A percentile compares a stretch with the other conserved stretches of the same genome.
phyloP scores from a whole-genome alignment of 2,329 filamentous ascomycete genomes.

The Phyllosticta citriasiana region DNA sequence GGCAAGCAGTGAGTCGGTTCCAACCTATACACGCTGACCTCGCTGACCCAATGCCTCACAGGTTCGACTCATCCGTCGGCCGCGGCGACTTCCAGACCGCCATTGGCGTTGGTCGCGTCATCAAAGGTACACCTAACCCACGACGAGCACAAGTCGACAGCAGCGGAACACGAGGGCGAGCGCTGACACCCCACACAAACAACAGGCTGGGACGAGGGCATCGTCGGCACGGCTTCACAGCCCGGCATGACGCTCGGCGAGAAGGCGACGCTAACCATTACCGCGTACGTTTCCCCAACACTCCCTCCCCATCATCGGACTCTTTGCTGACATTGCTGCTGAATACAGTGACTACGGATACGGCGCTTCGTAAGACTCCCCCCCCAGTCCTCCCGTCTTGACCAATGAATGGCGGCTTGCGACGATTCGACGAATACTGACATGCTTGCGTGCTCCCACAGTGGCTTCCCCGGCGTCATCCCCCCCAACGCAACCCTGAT shows the following conservation, averaged over 20 bases:
- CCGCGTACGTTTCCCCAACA: slow-evolving; percentile 45
- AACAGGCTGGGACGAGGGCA: slow-evolving; percentile 55
- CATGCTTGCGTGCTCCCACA: slow-evolving; percentile 24
- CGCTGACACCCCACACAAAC: slow-evolving; percentile 4
- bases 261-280: slow-evolving; percentile 76
- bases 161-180: slow-evolving; percentile 12
- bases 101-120: slow-evolving; percentile 79
- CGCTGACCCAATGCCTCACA: slow-evolving; percentile 27
- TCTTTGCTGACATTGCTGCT: slow-evolving; percentile 1
- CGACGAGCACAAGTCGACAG: slow-evolving; percentile 7
- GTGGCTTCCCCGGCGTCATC: slow-evolving; percentile 71
- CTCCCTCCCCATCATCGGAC: background rate
- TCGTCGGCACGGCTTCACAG: slow-evolving; percentile 35
- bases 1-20: slow-evolving; percentile 55
- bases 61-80: slow-evolving; percentile 80
- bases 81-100: slow-evolving; percentile 64
- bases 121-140: slow-evolving; percentile 55
- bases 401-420: background rate
- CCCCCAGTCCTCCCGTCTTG: background rate
- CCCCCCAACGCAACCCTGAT: slow-evolving; percentile 65
- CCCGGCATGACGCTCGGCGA: slow-evolving; percentile 80
- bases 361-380: slow-evolving; percentile 23
- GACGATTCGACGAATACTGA: slow-evolving; percentile 14
- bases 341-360: slow-evolving; percentile 26
- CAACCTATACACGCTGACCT: background rate